Conservation (phyloP, 163 green algal species). For the Scenedesmus sp. region DNA sequence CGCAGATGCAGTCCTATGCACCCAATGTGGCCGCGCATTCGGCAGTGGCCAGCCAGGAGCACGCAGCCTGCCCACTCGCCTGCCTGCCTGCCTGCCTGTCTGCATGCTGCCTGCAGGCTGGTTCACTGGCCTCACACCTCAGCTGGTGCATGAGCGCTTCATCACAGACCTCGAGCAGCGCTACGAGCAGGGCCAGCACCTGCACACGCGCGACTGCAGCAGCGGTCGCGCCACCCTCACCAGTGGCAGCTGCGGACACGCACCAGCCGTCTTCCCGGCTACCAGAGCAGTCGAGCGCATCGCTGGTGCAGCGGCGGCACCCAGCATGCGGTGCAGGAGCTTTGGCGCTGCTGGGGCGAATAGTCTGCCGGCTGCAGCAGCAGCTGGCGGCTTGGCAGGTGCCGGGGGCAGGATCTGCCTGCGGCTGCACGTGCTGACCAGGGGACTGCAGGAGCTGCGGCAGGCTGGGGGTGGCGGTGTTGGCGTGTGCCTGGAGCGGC, state of each 20-base stretch:
- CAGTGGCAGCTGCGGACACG: not conserved
- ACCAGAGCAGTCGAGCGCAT: constrained; percentile 11
- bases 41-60: not conserved
- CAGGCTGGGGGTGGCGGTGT: constrained; percentile 1
- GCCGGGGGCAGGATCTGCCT: constrained; percentile 57
- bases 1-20: too few relatives aligned
- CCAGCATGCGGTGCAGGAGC: not conserved
- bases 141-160: constrained; percentile 65
- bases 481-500: constrained; percentile 1
- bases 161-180: constrained; percentile 62
- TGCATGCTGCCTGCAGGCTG: constrained; percentile 56
- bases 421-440: constrained; percentile 59
- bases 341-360: constrained; percentile 20
- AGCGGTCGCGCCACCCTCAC: not conserved
- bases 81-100: not conserved
- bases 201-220: constrained; percentile 49
- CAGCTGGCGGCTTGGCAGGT: constrained; percentile 9
- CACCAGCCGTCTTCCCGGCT: constrained; percentile 40
- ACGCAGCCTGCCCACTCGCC: not conserved
- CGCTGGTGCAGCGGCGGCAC: constrained; percentile 10
- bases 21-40: too few relatives aligned
- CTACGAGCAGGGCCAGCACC: constrained; percentile 58
- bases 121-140: constrained; percentile 58
- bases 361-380: not conserved
- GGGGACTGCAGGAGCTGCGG: constrained; percentile 32